phyloP scores from a whole-genome alignment of 1,284 basidiomycete species.

The Sutorius eximius region DNA sequence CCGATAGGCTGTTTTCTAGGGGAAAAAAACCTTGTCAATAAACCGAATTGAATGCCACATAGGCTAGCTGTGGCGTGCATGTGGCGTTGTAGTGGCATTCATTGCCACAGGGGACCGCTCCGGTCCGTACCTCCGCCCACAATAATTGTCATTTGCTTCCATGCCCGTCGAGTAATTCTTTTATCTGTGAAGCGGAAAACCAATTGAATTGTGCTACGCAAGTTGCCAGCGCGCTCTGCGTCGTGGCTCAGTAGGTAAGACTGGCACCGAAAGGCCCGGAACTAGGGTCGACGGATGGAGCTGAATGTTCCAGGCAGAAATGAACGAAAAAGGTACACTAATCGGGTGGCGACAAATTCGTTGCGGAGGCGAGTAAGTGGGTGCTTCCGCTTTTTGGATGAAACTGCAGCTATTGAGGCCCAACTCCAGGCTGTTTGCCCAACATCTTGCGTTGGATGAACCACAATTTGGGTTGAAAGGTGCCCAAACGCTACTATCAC shows the following conservation, averaged over 20 bases:
- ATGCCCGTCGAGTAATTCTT: neutral
- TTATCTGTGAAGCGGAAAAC: neutral
- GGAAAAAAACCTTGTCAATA: neutral
- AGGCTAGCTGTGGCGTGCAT: neutral
- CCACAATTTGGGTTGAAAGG: neutral
- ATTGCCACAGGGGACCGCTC: neutral
- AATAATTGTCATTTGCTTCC: no score
- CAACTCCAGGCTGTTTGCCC: neutral
- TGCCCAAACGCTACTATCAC: no score
- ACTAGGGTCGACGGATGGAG: neutral
- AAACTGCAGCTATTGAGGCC: no score
- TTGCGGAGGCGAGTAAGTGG: neutral
- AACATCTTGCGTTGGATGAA: neutral
- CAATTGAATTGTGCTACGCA: neutral
- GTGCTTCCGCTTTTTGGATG: neutral
- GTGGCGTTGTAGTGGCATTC: neutral
- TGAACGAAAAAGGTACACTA: neutral
- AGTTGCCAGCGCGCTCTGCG: neutral
- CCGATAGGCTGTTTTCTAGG: no score
- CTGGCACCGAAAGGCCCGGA: neutral
- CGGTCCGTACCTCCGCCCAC: neutral
- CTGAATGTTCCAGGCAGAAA: neutral
- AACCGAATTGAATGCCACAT: neutral
- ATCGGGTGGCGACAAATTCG: neutral
- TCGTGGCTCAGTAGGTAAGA: neutral